A percentile compares a stretch with the other conserved stretches of the same genome.
phyloP scores from a whole-genome alignment of 306 rosid genomes.

The Ziziphus jujuba region DNA sequence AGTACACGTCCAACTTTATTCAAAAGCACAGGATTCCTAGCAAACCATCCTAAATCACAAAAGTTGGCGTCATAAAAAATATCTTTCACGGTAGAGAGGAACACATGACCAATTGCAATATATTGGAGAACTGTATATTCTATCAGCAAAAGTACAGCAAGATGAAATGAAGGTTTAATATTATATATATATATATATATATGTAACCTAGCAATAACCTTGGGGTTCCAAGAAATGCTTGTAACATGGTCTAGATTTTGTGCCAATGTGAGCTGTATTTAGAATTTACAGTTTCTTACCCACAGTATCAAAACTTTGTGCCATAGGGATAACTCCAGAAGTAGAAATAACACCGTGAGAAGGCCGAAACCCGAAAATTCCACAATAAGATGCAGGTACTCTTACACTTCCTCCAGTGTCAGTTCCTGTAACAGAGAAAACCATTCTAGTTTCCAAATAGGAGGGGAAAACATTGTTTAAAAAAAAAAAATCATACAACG shows the following conservation, averaged over 20 bases:
- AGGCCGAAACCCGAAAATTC: conserved; percentile 91
- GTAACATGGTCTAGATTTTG: not conserved
- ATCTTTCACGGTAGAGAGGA: not conserved
- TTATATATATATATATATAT: no score
- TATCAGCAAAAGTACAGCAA: no score
- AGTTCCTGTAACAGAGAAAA: conserved; percentile 54
- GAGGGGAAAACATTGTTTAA: conserved; percentile 8
- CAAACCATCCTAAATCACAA: conserved; percentile 78
- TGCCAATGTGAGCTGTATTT: not conserved
- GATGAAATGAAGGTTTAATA: no score
- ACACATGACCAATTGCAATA: no score
- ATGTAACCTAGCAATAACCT: no score
- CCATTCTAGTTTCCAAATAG: conserved; percentile 2
- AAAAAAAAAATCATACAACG: conserved; percentile 14
- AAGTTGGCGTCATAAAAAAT: conserved; percentile 36
- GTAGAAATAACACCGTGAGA: conserved; percentile 67
- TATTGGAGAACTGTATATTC: no score
- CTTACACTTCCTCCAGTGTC: conserved; percentile 97
- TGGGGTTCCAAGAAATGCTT: not conserved
- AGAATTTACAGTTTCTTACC: conserved; percentile 45
- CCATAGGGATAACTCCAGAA: conserved; percentile 76
- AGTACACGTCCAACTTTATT: conserved; percentile 62
- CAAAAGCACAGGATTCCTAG: conserved; percentile 70
- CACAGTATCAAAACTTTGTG: conserved; percentile 88
- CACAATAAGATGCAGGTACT: conserved; percentile 88